These are phyloP conservation scores for Ustilago nuda DNA, from an alignment of 1,284 basidiomycete species.

Conservation along the genomic window DNA sequence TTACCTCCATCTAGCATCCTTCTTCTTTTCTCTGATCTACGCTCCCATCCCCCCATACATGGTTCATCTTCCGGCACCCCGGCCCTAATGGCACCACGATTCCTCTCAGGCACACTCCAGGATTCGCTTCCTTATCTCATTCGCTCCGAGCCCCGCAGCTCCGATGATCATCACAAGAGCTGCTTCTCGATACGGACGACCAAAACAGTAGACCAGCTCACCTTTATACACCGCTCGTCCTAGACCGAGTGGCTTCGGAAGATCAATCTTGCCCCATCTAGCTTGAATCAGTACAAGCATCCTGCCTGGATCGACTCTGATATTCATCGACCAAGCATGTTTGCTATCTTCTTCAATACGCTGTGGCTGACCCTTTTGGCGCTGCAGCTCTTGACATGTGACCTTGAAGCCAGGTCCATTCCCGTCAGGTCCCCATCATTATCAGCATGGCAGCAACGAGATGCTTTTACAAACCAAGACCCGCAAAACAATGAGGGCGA, in stretches of 20 bases:
- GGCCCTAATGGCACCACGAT: background rate
- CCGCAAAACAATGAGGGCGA: slow-evolving; percentile 48
- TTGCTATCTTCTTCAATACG: background rate
- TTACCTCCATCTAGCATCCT: background rate
- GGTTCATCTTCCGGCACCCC: background rate
- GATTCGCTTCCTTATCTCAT: background rate
- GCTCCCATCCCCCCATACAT: background rate
- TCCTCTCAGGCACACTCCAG: background rate
- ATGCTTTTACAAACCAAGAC: slow-evolving; percentile 44
- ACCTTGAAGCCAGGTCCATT: slow-evolving; percentile 2
- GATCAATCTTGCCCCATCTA: background rate
- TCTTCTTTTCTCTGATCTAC: background rate
- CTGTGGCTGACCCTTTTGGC: slow-evolving; percentile 22
- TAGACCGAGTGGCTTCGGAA: background rate
- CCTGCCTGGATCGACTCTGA: background rate
- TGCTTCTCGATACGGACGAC: background rate
- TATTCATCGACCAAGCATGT: slow-evolving; percentile 3
- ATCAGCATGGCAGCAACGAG: slow-evolving; percentile 12
- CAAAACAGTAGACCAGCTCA: background rate
- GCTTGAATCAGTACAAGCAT: background rate
- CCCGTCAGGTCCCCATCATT: slow-evolving; percentile 3
- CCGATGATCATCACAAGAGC: background rate
- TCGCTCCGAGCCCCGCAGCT: slow-evolving; percentile 13
- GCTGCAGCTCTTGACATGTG: slow-evolving; percentile 12
- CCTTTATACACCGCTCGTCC: background rate